Evolutionary conservation across 306 rosid species (phyloP), one percentile per base, ranked within the genome.

Genomic region (Glycine tomentella): DNA sequence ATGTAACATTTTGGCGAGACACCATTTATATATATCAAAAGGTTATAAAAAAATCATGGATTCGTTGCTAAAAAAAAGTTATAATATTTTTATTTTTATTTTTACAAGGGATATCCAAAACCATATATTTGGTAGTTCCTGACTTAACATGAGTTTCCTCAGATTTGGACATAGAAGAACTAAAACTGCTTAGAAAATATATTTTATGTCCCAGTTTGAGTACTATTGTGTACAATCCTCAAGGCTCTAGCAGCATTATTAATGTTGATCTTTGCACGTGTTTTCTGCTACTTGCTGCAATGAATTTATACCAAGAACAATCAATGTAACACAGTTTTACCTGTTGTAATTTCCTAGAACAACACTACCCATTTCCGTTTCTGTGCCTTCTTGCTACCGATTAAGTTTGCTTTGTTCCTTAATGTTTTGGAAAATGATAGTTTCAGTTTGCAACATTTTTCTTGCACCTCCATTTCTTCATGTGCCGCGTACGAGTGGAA

Each of bases 251-350:
- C 46, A 58, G 78, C 65, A 58, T 51, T 69, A 74, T 81, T 75
- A 69, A 82, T 86, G 63, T 75, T 67, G 74, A 69, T 13, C 74
- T 69, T 53, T 75, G 84, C 67, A 36, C 68, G 72, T 75, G 46
- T 74, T 56, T 61, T 44, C 79, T 81, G 85, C 48, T 46, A 4
- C 80, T 81, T n/a, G 15, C 78, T 17, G 75, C 66, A 68, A 48
- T 68, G 81, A 78, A 74, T 59, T 63, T 79, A 72, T 50, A 75
- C 77, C 52, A 83, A 83, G 46, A 70, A 75, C 59, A 61, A 75
- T 78, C 16, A 79, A 64, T 82, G 57, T 71, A 85, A 46, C 3
- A 73, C 64, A 20, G 13, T 49, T 83, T 57, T 42, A 40, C 31
- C 31, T 25, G 31, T 25, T 25, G 31, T 25, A 25, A 25, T 25